These are phyloP conservation scores for Magnusiomyces ingens DNA, from an alignment of 1,139 yeast species.

Conservation along the genomic window DNA sequence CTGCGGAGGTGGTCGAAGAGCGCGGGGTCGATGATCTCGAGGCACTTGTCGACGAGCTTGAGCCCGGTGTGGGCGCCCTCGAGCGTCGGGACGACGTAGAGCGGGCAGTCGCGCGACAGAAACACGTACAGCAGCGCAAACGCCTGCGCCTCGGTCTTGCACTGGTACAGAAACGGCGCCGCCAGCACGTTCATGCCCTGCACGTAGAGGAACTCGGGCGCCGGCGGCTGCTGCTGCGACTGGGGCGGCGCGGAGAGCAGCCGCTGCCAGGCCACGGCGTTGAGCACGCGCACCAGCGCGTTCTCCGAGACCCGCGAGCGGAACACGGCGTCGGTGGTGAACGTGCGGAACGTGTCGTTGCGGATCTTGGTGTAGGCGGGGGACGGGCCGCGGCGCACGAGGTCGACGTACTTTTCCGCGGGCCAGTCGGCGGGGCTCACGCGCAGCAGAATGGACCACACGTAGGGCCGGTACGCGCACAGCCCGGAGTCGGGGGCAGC, in stretches of 20 bases:
- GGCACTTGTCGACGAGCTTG: constrained; percentile 54
- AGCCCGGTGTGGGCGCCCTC: constrained; percentile 82
- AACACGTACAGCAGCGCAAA: constrained; percentile 60
- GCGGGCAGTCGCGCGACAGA: constrained; percentile 58
- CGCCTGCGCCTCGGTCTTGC: constrained; percentile 83
- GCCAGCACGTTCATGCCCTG: constrained; percentile 87
- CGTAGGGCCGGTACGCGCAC: constrained; percentile 66
- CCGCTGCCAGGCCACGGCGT: constrained; percentile 59
- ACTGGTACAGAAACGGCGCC: constrained; percentile 76
- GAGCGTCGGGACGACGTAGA: constrained; percentile 69
- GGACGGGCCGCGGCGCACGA: constrained; percentile 54
- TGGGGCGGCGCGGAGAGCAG: constrained; percentile 10
- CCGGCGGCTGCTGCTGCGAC: background rate
- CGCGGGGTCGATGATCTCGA: constrained; percentile 67
- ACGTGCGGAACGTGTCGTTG: constrained; percentile 82
- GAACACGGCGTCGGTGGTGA: constrained; percentile 67
- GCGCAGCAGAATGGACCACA: constrained; percentile 74
- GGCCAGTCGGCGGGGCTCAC: constrained; percentile 47
- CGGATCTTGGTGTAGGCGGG: constrained; percentile 56
- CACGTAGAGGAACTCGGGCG: constrained; percentile 44
- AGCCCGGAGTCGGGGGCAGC: constrained; percentile 24
- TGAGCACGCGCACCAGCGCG: constrained; percentile 59
- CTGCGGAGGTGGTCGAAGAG: constrained; percentile 54
- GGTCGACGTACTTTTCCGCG: constrained; percentile 45
- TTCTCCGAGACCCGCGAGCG: constrained; percentile 62